Conservation (phyloP, 2,329 filamentous ascomycete species). For the Arthroderma uncinatum region DNA sequence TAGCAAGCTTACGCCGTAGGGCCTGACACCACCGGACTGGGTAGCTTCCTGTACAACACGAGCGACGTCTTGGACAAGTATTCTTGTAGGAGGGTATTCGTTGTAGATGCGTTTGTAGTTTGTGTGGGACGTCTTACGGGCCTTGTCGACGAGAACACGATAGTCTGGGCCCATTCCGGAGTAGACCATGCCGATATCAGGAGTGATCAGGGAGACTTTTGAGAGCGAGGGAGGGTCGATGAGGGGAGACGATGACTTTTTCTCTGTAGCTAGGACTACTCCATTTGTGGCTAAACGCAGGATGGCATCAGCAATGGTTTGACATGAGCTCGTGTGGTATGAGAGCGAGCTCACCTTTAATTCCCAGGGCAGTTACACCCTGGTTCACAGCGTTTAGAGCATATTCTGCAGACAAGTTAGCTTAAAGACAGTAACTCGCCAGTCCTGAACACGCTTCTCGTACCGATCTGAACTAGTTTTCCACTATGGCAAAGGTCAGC, state of each 20-base stretch:
- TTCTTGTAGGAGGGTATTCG: constrained; percentile 98
- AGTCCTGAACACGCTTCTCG: constrained; percentile 14
- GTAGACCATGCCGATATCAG: constrained; percentile 99
- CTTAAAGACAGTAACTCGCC: neutral
- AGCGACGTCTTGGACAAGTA: constrained; percentile 96
- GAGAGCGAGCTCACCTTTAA: constrained; percentile 60
- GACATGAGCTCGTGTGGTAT: neutral
- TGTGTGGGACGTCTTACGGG: constrained; percentile 95
- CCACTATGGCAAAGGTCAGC: constrained; percentile 55
- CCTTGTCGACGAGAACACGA: constrained; percentile 91
- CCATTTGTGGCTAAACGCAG: constrained; percentile 75
- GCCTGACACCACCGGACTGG: constrained; percentile 91
- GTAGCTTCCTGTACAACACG: constrained; percentile 98
- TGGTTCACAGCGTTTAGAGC: constrained; percentile 98
- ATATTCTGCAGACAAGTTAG: constrained; percentile 60
- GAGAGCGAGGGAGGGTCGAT: constrained; percentile 90
- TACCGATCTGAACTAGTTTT: constrained; percentile 98
- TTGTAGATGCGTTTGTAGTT: constrained; percentile 99
- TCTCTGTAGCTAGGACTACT: constrained; percentile 96
- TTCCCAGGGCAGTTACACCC: constrained; percentile 93
- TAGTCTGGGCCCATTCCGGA: constrained; percentile 98
- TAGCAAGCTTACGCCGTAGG: constrained; percentile 90
- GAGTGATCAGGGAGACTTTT: constrained; percentile 95
- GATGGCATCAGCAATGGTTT: constrained; percentile 8
- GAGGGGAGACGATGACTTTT: constrained; percentile 96